A percentile compares a stretch with the other conserved stretches of the same genome.
Conservation (phyloP, 164 flowering plant genomes). For the Magnolia sinica region DNA sequence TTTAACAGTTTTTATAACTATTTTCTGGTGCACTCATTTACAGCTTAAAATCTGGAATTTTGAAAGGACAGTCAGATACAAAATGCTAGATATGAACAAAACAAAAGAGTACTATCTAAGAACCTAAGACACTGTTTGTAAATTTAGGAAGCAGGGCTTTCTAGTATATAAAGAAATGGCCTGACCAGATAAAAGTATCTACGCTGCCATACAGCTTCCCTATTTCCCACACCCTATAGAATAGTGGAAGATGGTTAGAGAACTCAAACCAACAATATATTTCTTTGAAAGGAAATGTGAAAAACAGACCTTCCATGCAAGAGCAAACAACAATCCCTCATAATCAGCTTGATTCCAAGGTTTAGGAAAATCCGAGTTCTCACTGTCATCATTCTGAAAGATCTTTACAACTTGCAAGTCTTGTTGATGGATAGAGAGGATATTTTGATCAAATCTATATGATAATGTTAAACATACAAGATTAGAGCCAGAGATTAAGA, state of each 20-base stretch:
- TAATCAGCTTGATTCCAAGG: slow-evolving; percentile 94
- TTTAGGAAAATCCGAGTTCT: slow-evolving; percentile 34
- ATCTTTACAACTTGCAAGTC: no score
- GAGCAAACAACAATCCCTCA: slow-evolving; percentile 86
- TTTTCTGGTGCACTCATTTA: not conserved
- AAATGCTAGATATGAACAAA: slow-evolving; percentile 4
- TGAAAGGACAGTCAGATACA: not conserved
- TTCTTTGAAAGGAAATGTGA: not conserved
- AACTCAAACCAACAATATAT: not conserved
- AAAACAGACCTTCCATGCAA: slow-evolving; percentile 70
- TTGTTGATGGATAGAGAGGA: no score
- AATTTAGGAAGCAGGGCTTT: slow-evolving; percentile 66
- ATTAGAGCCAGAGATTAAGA: no score
- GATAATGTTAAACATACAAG: no score
- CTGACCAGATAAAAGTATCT: slow-evolving; percentile 85
- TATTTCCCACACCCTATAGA: slow-evolving; percentile 82
- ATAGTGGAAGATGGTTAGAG: slow-evolving; percentile 5
- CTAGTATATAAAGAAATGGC: slow-evolving; percentile 77
- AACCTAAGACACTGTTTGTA: slow-evolving; percentile 84
- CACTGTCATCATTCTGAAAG: slow-evolving; percentile 27
- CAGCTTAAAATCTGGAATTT: not conserved
- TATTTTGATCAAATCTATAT: no score
- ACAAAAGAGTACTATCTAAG: slow-evolving; percentile 3
- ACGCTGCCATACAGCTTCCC: slow-evolving; percentile 93
- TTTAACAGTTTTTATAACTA: no score